These are phyloP conservation scores for Ophioceras dolichostomum DNA, from an alignment of 2,329 filamentous ascomycete species.

Conservation along the genomic window DNA sequence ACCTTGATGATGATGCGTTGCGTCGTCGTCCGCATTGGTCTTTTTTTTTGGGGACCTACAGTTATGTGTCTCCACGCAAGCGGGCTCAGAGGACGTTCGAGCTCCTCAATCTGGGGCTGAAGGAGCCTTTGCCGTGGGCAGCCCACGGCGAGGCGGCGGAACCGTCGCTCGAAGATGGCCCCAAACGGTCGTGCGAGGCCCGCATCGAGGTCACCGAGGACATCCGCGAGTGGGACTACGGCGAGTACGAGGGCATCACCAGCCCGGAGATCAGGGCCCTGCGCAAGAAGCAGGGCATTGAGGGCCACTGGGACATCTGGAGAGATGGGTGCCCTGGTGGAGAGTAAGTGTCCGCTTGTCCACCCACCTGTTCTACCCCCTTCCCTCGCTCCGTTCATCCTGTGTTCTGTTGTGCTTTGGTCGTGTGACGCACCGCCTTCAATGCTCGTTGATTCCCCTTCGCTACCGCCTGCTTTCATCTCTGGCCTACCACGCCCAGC, in stretches of 20 bases:
- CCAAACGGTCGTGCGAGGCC: slow-evolving; percentile 38
- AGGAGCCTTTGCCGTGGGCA: slow-evolving; percentile 61
- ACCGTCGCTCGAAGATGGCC: slow-evolving; percentile 15
- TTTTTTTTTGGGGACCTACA: too few species aligned
- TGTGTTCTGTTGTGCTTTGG: too few species aligned
- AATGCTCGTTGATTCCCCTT: too few species aligned
- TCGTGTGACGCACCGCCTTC: too few species aligned
- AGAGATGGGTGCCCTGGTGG: slow-evolving; percentile 75
- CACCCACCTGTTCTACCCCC: too few species aligned
- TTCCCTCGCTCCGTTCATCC: too few species aligned
- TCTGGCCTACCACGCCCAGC: too few species aligned
- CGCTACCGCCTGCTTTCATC: background rate
- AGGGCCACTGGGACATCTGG: slow-evolving; percentile 72
- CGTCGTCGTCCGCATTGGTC: too few species aligned
- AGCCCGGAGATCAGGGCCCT: slow-evolving; percentile 52
- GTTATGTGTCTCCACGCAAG: slow-evolving; percentile 75
- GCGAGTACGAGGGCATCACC: slow-evolving; percentile 74
- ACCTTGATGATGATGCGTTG: too few species aligned
- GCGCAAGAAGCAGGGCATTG: slow-evolving; percentile 42
- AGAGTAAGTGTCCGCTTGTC: slow-evolving; percentile 46
- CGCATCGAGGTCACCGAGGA: slow-evolving; percentile 56
- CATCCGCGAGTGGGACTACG: slow-evolving; percentile 81
- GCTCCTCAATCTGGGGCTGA: slow-evolving; percentile 63
- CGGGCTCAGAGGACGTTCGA: slow-evolving; percentile 87
- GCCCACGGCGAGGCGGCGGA: slow-evolving; percentile 27